Evolutionary conservation across 305 asterid species (phyloP).

Genomic region (Plantago coronopus): DNA sequence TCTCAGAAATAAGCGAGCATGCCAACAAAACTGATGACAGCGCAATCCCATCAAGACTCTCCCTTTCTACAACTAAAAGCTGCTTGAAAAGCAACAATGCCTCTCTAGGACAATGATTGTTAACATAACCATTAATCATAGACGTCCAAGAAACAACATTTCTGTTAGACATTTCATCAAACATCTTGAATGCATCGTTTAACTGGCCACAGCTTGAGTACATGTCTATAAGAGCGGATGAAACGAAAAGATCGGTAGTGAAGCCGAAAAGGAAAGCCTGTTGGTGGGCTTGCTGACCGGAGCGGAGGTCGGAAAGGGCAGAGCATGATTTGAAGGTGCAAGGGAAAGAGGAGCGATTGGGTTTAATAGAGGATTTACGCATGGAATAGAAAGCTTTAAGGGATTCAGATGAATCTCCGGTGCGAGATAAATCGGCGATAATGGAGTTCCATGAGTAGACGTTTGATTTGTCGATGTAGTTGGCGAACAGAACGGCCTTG

Average conservation of each 20-base stretch:
- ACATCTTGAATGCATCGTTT: constrained; percentile 55
- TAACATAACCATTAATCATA: constrained; percentile 70
- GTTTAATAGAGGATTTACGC: constrained; percentile 66
- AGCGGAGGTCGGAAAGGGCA: constrained; percentile 54
- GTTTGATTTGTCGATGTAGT: constrained; percentile 56
- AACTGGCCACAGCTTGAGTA: constrained; percentile 63
- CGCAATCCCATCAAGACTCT: constrained; percentile 34
- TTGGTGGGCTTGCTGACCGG: constrained; percentile 85
- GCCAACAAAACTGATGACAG: constrained; percentile 71
- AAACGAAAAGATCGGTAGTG: constrained; percentile 52
- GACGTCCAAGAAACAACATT: constrained; percentile 86
- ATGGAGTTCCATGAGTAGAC: constrained; percentile 86
- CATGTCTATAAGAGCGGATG: constrained; percentile 79
- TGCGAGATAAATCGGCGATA: constrained; percentile 75
- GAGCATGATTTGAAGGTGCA: constrained; percentile 78
- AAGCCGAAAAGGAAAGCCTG: constrained; percentile 67
- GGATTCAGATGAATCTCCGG: constrained; percentile 69
- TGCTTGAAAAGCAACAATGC: constrained; percentile 65
- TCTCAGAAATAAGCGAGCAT: constrained; percentile 58
- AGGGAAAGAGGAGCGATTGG: constrained; percentile 78
- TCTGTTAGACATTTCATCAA: constrained; percentile 65
- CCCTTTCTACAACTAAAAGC: constrained; percentile 40
- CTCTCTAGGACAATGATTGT: constrained; percentile 45
- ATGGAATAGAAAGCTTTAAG: constrained; percentile 73
- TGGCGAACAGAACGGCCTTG: constrained; percentile 51